Percentiles rank a stretch among this genome's conserved stretches.
Evolutionary conservation across 441 rosid species (phyloP).

Genomic region (Populus hybrid): DNA sequence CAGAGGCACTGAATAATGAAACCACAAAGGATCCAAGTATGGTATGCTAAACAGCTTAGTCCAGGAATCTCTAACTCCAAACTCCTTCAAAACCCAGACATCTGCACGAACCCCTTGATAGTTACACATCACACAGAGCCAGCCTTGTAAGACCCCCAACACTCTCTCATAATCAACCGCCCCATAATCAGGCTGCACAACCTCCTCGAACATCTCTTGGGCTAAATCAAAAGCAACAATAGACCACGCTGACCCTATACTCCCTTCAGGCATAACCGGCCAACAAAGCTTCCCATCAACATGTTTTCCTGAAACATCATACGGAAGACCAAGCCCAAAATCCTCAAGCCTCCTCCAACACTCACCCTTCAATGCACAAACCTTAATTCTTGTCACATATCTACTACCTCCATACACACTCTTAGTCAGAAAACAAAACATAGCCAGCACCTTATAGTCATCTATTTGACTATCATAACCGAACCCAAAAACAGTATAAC

Average conservation of each 20-base stretch:
- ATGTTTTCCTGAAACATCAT: constrained; percentile 12
- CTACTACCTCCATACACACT: not conserved
- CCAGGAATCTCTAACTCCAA: constrained; percentile 20
- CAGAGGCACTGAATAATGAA: constrained; percentile 3
- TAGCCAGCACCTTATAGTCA: constrained; percentile 23
- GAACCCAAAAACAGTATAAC: constrained; percentile 15
- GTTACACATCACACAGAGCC: constrained; percentile 17
- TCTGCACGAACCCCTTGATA: not conserved
- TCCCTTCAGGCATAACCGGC: constrained; percentile 3
- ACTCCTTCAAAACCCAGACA: constrained; percentile 15
- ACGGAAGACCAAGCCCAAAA: constrained; percentile 11
- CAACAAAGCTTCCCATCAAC: constrained; percentile 20
- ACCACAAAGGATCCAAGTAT: not conserved
- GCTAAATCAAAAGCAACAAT: constrained; percentile 26
- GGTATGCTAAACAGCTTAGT: constrained; percentile 10
- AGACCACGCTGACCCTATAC: not conserved
- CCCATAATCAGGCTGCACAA: constrained; percentile 20
- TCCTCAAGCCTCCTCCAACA: constrained; percentile 18
- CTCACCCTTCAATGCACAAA: not conserved
- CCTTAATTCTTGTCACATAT: constrained; percentile 5
- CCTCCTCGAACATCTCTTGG: constrained; percentile 16
- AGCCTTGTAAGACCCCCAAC: constrained; percentile 19
- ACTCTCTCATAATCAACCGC: not conserved
- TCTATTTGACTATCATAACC: constrained; percentile 19
- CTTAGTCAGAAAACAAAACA: constrained; percentile 1